Base-by-base conservation (phyloP, 768 basidiomycete genomes). In the Mycena polygramma region DNA sequence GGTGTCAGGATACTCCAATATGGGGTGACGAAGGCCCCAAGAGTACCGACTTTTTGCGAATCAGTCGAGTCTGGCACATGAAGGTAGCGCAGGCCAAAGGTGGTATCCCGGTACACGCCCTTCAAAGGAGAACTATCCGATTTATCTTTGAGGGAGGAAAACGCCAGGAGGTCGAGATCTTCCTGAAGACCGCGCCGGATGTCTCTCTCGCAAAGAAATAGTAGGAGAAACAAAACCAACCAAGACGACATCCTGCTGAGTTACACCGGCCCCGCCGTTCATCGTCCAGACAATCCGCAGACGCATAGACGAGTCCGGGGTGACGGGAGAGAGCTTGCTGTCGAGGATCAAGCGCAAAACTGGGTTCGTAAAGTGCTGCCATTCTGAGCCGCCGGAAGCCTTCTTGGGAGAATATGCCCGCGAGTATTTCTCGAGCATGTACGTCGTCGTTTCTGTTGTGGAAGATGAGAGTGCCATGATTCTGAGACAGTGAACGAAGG, bases 321-420 rank as follows among this genome's bases (percentile, higher is more conserved):
- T 84, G 24, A 82, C 80, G 7, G 79, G 80, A 35, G 85, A 82
- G 76, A 85, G 90, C 73, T 83, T 88, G 41, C 85, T 82, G 76
- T 94, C 92, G 37, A 94, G 82, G 26, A 87, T 79, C 37, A 94
- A 84, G 46, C 82, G 85, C 67, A 94, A 87, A 58, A 85, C 78
- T 1, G 93, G 92, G 73, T 94, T 93, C 22, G 87, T 86, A 74
- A 90, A 94, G 75, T 94, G 93, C 75, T 93, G 91, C 93, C 93
- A 94, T 77, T 93, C 92, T 46, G 71, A 67, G 39, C 22, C 58
- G 11, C 65, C 72, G 6, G 43, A 39, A 4, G 22, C 35, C 46
- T 63, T 54, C 37, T 70, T 70, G 41, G 62, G 20, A 37, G 69
- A 39, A n/a, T 70, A 70, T 0, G 72, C 65, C 9, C 72, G 35